A percentile compares a stretch with the other conserved stretches of the same genome.
Evolutionary conservation across 768 basidiomycete species (phyloP).

Genomic region (Filobasidium wieringae): DNA sequence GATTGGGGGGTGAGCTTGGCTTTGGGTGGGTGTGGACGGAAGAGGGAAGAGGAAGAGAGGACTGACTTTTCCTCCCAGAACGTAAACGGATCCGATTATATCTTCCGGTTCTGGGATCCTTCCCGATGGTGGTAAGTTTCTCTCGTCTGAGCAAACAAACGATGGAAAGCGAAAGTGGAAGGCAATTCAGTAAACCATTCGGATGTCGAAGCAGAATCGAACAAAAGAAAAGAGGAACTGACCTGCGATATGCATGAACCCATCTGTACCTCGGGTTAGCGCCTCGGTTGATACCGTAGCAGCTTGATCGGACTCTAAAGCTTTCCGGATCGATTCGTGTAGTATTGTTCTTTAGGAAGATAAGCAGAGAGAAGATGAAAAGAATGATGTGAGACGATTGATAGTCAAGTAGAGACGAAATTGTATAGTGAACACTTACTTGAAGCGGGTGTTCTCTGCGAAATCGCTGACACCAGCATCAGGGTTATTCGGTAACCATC

Average conservation of each 20-base stretch:
- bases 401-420: not conserved
- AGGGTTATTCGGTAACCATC: constrained; percentile 24
- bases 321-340: constrained; percentile 22
- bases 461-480: constrained; percentile 28
- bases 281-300: constrained; percentile 30
- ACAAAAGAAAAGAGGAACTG: not conserved
- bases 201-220: not conserved
- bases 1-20: not conserved
- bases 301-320: constrained; percentile 17
- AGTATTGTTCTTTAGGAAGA: constrained; percentile 9
- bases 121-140: constrained; percentile 33
- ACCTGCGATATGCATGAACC: constrained; percentile 38
- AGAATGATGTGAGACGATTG: not conserved
- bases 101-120: constrained; percentile 38
- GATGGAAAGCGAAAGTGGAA: not conserved
- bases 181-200: not conserved
- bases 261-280: constrained; percentile 28
- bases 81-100: constrained; percentile 36
- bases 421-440: constrained; percentile 18
- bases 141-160: constrained; percentile 20
- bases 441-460: constrained; percentile 26
- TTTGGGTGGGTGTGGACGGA: not conserved
- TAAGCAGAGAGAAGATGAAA: not conserved
- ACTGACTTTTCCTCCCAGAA: constrained; percentile 31
- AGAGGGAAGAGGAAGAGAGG: not conserved